Percentiles rank a stretch among this genome's conserved stretches.
Evolutionary conservation across 2,329 filamentous ascomycete species (phyloP).

Genomic region (Knufia petricola): DNA sequence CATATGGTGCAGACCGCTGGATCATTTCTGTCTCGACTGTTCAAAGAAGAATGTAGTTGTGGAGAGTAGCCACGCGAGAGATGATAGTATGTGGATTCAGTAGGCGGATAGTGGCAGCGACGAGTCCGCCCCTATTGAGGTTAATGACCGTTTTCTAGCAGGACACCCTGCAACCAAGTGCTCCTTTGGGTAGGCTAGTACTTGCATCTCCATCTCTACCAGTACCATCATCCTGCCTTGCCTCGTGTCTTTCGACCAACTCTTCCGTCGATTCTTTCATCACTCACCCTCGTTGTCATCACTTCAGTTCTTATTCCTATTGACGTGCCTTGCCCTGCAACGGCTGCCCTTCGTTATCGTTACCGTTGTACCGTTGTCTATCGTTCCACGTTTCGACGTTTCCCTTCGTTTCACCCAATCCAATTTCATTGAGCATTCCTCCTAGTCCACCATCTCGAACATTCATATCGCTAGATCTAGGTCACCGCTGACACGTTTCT

Average conservation of each 20-base stretch:
- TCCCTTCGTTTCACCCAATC: conserved; percentile 4
- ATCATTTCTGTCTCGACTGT: too few species aligned
- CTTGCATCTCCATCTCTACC: too few species aligned
- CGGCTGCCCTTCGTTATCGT: conserved; percentile 6
- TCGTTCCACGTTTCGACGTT: neutral
- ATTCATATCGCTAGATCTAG: neutral
- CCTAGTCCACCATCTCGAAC: neutral
- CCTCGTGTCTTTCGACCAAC: neutral
- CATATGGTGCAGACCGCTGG: too few species aligned
- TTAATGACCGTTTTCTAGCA: neutral
- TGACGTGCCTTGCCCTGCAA: neutral
- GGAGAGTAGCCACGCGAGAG: neutral
- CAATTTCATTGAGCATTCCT: conserved; percentile 6
- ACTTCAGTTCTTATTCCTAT: neutral
- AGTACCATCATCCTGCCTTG: neutral
- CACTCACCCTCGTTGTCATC: neutral
- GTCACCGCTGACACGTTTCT: neutral
- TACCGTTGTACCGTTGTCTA: neutral
- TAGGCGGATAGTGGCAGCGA: neutral
- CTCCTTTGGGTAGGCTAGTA: too few species aligned
- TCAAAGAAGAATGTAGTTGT: neutral
- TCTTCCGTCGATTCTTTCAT: conserved; percentile 1
- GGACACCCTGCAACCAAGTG: conserved; percentile 2
- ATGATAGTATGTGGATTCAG: neutral
- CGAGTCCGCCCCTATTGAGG: conserved; percentile 2